Conservation (phyloP, 2,329 filamentous ascomycete genomes). For the Apiospora marii region DNA sequence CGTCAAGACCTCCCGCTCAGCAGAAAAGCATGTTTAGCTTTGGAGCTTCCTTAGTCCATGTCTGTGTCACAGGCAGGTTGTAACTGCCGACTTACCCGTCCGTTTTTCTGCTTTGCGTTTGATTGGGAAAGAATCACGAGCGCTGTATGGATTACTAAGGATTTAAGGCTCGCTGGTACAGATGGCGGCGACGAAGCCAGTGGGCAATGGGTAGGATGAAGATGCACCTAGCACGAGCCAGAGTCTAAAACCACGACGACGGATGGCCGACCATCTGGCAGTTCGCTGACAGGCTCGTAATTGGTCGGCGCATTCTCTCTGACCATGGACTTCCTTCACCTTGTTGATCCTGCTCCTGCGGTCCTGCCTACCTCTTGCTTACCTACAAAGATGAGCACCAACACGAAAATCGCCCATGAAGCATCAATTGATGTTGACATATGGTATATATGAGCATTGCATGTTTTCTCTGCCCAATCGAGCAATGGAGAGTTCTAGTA, state of each 20-base stretch:
- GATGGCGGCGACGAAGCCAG: not conserved
- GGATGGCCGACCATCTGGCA: not conserved
- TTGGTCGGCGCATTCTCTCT: not conserved
- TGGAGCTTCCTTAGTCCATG: not conserved
- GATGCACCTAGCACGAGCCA: not conserved
- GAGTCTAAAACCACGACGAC: not conserved
- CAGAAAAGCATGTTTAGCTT: not conserved
- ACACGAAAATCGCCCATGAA: not conserved
- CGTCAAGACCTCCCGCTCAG: not conserved
- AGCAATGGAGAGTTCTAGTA: not conserved
- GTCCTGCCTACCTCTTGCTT: not conserved
- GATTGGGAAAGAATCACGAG: too few species aligned
- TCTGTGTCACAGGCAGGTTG: slow-evolving; percentile 15
- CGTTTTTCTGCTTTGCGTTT: not conserved
- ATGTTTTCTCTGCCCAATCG: not conserved
- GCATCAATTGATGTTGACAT: not conserved
- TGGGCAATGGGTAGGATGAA: too few species aligned
- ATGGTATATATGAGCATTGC: not conserved
- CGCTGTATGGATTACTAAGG: not conserved
- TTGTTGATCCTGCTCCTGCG: slow-evolving; percentile 3
- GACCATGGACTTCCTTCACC: not conserved
- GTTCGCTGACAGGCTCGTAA: not conserved
- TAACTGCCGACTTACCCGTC: not conserved
- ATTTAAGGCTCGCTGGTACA: not conserved
- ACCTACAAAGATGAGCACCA: not conserved